Percentiles rank a stretch among this genome's conserved stretches.
These are phyloP conservation scores for Aspergillus pseudoterreus DNA, from an alignment of 2,329 filamentous ascomycete genomes.

Conservation along the genomic window DNA sequence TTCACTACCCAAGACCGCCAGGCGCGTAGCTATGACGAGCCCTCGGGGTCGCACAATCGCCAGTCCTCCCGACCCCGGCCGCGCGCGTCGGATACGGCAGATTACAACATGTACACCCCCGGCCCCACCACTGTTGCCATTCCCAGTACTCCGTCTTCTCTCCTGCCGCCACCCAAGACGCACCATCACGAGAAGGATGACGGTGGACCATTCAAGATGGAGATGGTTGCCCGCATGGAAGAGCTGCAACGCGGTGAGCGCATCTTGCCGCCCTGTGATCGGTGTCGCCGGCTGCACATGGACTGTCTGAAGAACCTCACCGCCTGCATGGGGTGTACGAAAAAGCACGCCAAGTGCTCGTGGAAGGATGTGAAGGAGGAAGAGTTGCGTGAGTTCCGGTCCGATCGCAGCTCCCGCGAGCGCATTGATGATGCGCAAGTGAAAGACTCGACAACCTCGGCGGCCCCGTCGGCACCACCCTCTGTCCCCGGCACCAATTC, in stretches of 20 bases:
- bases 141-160: constrained; percentile 51
- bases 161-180: constrained; percentile 48
- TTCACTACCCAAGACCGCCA: constrained; percentile 57
- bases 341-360: constrained; percentile 83
- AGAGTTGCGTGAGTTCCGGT: constrained; percentile 49
- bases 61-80: constrained; percentile 28
- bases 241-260: constrained; percentile 68
- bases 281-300: constrained; percentile 74
- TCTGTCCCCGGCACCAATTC: background rate
- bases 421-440: constrained; percentile 12
- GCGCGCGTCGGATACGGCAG: constrained; percentile 32
- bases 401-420: constrained; percentile 12
- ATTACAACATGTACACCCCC: constrained; percentile 39
- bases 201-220: constrained; percentile 56
- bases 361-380: constrained; percentile 79
- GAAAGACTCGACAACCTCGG: constrained; percentile 11
- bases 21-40: constrained; percentile 36
- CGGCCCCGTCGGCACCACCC: constrained; percentile 6
- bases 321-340: constrained; percentile 81
- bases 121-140: constrained; percentile 50
- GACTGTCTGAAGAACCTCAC: constrained; percentile 83
- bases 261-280: constrained; percentile 78
- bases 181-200: constrained; percentile 51
- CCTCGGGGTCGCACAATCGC: constrained; percentile 21
- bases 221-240: constrained; percentile 74